These are phyloP conservation scores for Acacia concinna DNA, from an alignment of 331 rosid species.

Conservation along the genomic window DNA sequence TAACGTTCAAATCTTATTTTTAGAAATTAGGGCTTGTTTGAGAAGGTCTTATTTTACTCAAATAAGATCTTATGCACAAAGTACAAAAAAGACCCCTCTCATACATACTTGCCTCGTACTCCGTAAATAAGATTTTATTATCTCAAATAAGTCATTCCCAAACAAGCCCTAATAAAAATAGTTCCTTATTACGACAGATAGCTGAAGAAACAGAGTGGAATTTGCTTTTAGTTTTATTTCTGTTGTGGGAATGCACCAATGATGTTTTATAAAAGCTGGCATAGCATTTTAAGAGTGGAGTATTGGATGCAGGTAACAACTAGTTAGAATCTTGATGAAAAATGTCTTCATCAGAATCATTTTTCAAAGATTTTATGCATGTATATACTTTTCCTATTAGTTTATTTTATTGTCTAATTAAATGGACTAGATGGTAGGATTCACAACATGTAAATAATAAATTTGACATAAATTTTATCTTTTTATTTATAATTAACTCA, in stretches of 20 bases:
- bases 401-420: neutral
- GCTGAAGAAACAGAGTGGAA: neutral
- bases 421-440: neutral
- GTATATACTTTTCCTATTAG: neutral
- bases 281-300: neutral
- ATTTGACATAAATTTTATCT: neutral
- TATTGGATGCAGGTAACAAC: neutral
- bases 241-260: neutral
- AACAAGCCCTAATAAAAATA: neutral
- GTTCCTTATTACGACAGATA: neutral
- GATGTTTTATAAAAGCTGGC: neutral
- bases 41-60: too few relatives aligned
- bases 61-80: too few relatives aligned
- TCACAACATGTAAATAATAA: too few relatives aligned
- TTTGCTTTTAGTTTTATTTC: neutral
- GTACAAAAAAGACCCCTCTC: too few relatives aligned
- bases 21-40: too few relatives aligned
- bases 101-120: too few relatives aligned
- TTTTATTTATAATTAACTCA: neutral
- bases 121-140: too few relatives aligned
- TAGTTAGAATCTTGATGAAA: too few relatives aligned
- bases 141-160: too few relatives aligned
- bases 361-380: too few relatives aligned
- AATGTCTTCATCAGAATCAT: neutral
- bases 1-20: neutral